Conservation (phyloP, 129 eudicot genomes). For the Arctium minus region DNA sequence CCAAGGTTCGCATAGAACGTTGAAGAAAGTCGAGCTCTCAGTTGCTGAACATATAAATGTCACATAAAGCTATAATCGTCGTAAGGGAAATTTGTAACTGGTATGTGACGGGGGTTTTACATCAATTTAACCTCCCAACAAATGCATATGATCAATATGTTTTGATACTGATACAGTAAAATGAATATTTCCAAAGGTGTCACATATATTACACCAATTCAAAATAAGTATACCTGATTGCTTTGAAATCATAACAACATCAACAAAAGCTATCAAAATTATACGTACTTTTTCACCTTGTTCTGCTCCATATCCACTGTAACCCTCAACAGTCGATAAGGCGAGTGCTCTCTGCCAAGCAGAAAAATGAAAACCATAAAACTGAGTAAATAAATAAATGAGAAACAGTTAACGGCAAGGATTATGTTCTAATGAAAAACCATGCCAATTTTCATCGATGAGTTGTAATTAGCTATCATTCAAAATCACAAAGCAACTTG, state of each 20-base stretch:
- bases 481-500: not conserved
- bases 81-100: not conserved
- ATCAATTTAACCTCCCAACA: not conserved
- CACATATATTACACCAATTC: not conserved
- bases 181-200: not conserved
- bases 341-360: slow-evolving; percentile 58
- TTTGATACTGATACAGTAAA: not conserved
- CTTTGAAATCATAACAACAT: not conserved
- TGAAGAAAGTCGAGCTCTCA: slow-evolving; percentile 83
- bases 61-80: slow-evolving; percentile 1
- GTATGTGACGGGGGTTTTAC: not conserved
- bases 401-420: not conserved
- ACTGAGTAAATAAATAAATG: not conserved
- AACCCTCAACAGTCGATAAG: slow-evolving; percentile 74
- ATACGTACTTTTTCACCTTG: slow-evolving; percentile 85
- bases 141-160: not conserved
- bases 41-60: slow-evolving; percentile 37
- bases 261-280: not conserved
- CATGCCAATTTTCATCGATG: not conserved
- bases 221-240: not conserved
- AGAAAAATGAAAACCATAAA: not conserved
- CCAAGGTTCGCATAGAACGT: slow-evolving; percentile 69
- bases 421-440: not conserved
- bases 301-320: slow-evolving; percentile 98
- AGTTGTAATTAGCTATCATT: not conserved